Conservation (phyloP, 202 grass and related monocot genomes). For the Zoysia matrella region DNA sequence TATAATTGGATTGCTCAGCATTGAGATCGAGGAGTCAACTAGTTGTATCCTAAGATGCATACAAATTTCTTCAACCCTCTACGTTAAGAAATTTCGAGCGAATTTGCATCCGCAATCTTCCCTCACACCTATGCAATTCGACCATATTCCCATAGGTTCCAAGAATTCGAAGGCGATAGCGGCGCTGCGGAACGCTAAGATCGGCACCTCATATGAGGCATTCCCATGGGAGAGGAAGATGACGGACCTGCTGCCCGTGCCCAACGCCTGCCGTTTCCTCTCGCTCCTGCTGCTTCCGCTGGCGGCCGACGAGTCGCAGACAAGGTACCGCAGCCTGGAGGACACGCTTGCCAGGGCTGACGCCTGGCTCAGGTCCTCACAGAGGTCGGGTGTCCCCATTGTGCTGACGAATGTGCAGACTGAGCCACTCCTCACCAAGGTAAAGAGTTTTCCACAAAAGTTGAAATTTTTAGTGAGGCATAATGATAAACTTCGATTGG, state of each 20-base stretch:
- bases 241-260: conserved; percentile 46
- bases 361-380: conserved; percentile 62
- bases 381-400: conserved; percentile 59
- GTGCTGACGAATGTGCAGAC: conserved; percentile 54
- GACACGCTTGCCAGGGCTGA: conserved; percentile 68
- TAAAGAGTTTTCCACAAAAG: background rate
- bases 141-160: conserved; percentile 8
- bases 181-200: conserved; percentile 54
- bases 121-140: conserved; percentile 20
- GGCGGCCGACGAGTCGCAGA: conserved; percentile 45
- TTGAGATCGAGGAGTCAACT: background rate
- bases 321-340: conserved; percentile 55
- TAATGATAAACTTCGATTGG: too few species aligned
- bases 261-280: conserved; percentile 46
- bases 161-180: conserved; percentile 46
- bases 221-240: conserved; percentile 83
- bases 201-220: conserved; percentile 50
- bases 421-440: conserved; percentile 75
- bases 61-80: background rate
- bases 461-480: too few species aligned
- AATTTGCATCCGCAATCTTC: background rate
- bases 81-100: background rate
- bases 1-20: background rate
- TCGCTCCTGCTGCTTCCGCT: conserved; percentile 57
- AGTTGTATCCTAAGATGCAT: background rate